Conservation (phyloP, 2,329 filamentous ascomycete genomes). For the Cladosporium sp. region DNA sequence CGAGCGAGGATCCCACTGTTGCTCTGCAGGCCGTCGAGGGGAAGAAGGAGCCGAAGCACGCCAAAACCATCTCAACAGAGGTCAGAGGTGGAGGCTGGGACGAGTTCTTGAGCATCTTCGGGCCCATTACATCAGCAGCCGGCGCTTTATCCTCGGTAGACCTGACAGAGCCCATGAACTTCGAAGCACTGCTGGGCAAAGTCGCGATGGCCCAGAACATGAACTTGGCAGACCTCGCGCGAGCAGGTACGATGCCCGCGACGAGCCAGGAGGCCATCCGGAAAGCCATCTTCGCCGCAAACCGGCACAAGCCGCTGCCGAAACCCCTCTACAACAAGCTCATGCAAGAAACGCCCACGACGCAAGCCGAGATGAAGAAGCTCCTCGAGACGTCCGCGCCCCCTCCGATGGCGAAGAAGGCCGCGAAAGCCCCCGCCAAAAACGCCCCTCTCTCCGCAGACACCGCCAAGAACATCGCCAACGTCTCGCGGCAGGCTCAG, state of each 20-base stretch:
- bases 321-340: constrained; percentile 24
- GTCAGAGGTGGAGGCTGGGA: constrained; percentile 46
- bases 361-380: constrained; percentile 26
- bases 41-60: constrained; percentile 31
- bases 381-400: constrained; percentile 20
- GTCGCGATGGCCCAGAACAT: constrained; percentile 29
- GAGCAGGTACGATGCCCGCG: constrained; percentile 11
- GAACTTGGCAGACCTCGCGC: constrained; percentile 20
- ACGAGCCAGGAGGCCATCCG: constrained; percentile 27
- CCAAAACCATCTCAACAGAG: constrained; percentile 43
- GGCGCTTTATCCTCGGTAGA: constrained; percentile 43
- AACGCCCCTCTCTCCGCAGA: constrained; percentile 19
- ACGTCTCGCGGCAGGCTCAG: constrained; percentile 17
- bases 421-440: constrained; percentile 19
- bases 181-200: constrained; percentile 29
- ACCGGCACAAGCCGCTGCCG: constrained; percentile 24
- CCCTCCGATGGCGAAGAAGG: constrained; percentile 21
- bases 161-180: constrained; percentile 31
- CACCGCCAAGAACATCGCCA: constrained; percentile 20
- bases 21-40: constrained; percentile 32
- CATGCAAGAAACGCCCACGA: constrained; percentile 23
- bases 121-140: constrained; percentile 45
- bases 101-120: constrained; percentile 47
- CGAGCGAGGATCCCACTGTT: constrained; percentile 50
- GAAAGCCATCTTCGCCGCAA: constrained; percentile 26